Base-by-base conservation (phyloP, 139 green algal genomes). In the Chlorella sp. region DNA sequence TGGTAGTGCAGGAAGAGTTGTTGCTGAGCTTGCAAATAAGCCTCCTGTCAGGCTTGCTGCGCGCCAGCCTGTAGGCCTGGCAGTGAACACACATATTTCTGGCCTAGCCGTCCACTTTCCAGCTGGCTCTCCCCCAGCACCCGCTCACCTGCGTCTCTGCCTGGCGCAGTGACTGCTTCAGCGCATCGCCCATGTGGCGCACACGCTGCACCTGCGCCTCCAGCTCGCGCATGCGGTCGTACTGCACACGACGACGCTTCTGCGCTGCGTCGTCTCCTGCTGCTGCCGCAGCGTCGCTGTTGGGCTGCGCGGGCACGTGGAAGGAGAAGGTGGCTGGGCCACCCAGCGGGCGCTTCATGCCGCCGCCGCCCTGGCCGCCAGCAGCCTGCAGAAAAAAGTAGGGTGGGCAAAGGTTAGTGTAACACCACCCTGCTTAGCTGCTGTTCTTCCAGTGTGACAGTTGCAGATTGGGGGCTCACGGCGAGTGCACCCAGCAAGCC, bases 161-260 rank as follows among this genome's bases (percentile, higher is more conserved):
- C n/a, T 81, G 78, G 80, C 48, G 53, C 40, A 84, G 48, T 5
- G 68, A 61, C 34, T 83, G 66, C 24, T 37, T 39, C 19, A 91
- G 80, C 18, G 24, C 40, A 19, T 87, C 66, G 22, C 79, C 88
- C n/a, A 79, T 28, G 0, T 60, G 66, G 40, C 48, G 39, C 57
- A 83, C 42, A 3, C 75, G 71, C 88, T 88, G 80, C 57, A 91
- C 68, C 48, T 87, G 30, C 36, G 88, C 66, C 88, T 91, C 88
- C 81, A 91, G 64, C 68, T 83, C 88, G 28, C 81, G 79, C 66
- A 91, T 89, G 75, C 86, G 86, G 36, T 77, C 86, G 36, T 89
- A 85, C 75, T 85, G 75, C 36, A 85, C 76, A 42, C 69, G 69
- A 34, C 71, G 71, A 22, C 73, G 71, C 85, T 83, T 89, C 66